Base-by-base conservation (phyloP, 768 basidiomycete genomes). In the Scleroderma citrinum region DNA sequence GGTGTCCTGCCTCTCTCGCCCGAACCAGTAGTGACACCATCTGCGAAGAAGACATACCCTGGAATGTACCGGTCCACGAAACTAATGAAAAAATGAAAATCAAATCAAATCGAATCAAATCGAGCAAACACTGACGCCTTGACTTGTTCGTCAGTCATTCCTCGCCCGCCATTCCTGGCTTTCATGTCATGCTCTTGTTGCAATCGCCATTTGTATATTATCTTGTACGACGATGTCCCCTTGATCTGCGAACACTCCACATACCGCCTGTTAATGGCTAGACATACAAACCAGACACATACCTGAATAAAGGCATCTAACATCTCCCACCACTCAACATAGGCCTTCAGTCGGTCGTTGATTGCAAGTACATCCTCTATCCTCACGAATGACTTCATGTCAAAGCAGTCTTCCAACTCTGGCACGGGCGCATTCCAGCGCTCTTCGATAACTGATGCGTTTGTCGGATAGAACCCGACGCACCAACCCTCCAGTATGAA, bases 401-500 rank as follows among this genome's bases (percentile, higher is more conserved):
- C 56, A 46, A 73, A 63, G 40, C 59, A 59, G 23, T 57, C 61
- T 8, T 62, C 62, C 35, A 66, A 48, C 17, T 52, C 66, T 0
- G 36, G 19, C 3, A 60, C 59, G 12, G 63, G 56, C 19, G 54
- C 45, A 11, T 70, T 63, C 78, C 85, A 91, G 26, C 75, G 70
- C 34, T 60, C 61, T 38, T 79, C 72, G 30, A 92, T 63, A 51
- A 80, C 77, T 10, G 71, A 65, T 16, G 55, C 40, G 0, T 71
- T 57, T 6, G 90, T 72, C 1, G 91, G 83, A 44, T 76, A 74
- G 62, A 96, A 97, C 0, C 95, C 94, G 20, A 88, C 81, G 66
- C 85, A 92, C 96, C 96, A 99, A 10, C 96, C 96, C 70, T 99
- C 96, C 43, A 99, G 70, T 43, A 99, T 76, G 44, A 98, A 85